Evolutionary conservation across 2,329 filamentous ascomycete genomes (phyloP), one percentile per base, ranked within the genome.

Genomic region (Huntiella abstrusa): DNA sequence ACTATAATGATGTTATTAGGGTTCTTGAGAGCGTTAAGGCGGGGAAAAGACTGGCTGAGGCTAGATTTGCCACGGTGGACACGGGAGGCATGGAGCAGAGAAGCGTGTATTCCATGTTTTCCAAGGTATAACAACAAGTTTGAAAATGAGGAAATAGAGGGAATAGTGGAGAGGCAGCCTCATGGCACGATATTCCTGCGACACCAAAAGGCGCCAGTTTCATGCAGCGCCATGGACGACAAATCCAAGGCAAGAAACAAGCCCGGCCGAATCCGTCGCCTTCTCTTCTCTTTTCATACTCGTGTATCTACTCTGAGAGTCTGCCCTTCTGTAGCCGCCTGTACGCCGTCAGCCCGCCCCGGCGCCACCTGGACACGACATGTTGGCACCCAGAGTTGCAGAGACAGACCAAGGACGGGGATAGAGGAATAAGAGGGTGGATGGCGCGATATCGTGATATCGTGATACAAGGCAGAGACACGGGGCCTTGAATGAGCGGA

Each of bases 11-110:
- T 47, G n/a, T 33, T 37, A 15, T 36, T 34, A 83, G 81, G 83
- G 75, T 83, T 4, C 62, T 93, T n/a, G 83, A 92, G 57, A 87
- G 84, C 58, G 69, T 94, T 53, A 82, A 80, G 53, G 76, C 71
- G 1, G 80, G 79, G 3, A 83, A 74, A 58, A 69, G 86, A 47
- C 66, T 92, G 37, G 69, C 81, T 0, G 87, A 95, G 62, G 71
- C 77, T 22, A 67, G 73, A 45, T 94, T 87, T 57, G 68, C 73
- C 33, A 71, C 67, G 38, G 58, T 82, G 52, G 76, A 73, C 53
- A 59, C 82, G 43, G 77, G 75, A 5, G 59, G 70, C 0, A 71
- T 68, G 53, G 68, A 71, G 3, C 81, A 64, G 52, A 16, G 16
- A n/a, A 82, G 77, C 59, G 73, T 87, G 38, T 71, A 75, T 54